Percentiles rank a stretch among this genome's conserved stretches.
phyloP scores from a whole-genome alignment of 148 eudicot genomes.

The Rhododendron ferrugineum region DNA sequence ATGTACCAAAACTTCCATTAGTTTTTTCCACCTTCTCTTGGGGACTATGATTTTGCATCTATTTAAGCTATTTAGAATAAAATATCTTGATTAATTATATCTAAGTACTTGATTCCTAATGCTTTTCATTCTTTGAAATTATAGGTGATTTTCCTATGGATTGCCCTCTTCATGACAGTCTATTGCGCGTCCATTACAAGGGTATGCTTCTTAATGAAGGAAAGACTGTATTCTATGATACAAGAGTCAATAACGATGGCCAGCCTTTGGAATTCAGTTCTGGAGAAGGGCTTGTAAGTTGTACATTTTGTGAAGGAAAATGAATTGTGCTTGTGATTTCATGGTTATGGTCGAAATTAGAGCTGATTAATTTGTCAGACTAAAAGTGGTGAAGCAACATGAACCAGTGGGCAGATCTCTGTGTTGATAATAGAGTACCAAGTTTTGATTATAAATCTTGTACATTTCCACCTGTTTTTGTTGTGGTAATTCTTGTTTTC shows the following conservation, averaged over 20 bases:
- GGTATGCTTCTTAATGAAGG: slow-evolving; percentile 84
- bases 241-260: slow-evolving; percentile 75
- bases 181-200: slow-evolving; percentile 75
- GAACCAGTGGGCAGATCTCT: neutral
- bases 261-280: slow-evolving; percentile 93
- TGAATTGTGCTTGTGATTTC: neutral
- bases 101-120: slow-evolving; percentile 6
- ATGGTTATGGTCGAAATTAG: neutral
- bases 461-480: neutral
- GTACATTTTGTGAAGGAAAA: neutral
- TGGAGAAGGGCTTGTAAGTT: slow-evolving; percentile 97
- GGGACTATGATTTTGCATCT: neutral
- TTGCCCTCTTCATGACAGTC: slow-evolving; percentile 98
- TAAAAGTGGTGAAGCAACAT: neutral
- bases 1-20: neutral
- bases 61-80: neutral
- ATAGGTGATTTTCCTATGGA: slow-evolving; percentile 99
- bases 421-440: neutral
- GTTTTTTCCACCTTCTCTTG: neutral
- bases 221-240: slow-evolving; percentile 84
- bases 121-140: slow-evolving; percentile 12
- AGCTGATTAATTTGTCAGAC: slow-evolving; percentile 4
- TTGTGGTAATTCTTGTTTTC: neutral
- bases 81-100: neutral
- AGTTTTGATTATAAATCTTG: neutral